Base-by-base conservation (phyloP, 23 red algal genomes). In the Agarophyton chilense region DNA sequence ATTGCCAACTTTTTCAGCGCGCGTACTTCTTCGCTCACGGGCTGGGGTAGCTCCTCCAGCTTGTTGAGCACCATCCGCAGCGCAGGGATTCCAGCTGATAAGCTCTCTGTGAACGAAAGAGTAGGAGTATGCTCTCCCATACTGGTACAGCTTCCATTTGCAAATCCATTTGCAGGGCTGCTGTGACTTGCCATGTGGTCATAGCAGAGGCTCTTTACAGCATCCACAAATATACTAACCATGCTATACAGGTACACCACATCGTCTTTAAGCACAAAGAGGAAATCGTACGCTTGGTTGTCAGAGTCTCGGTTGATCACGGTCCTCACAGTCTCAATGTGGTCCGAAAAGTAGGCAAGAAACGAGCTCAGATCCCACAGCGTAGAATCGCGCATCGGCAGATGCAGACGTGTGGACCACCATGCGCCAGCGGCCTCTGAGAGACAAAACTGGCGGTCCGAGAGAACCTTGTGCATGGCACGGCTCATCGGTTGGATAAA, bases 401-500 rank as follows among this genome's bases (percentile, higher is more conserved):
- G 68, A 18, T 25, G 47, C 12, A 87, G 46, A 35, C 74, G 61
- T 0, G 45, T 62, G 13, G 65, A 50, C 39, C 82, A 64, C 9
- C 26, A 4, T 11, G 14, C n/a, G n/a, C n/a, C 8, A 1, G 39
- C 61, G 9, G 31, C 49, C 82, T 87, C 82, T 32, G 65, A 46
- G 10, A 72, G 40, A 24, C 61, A 32, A 44, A 72, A 87, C 25
- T 39, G 41, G 14, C 36, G 32, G 29, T 87, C 82, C 18, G 45
- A 34, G 29, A 68, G 47, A 28, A 62, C 82, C 52, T 60, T 72
- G 43, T 22, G 60, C 35, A 87, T 72, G 10, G 54, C 82, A 25
- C 68, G 46, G 34, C 68, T 87, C 82, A 87, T 87, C 21, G 64
- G 65, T n/a, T 26, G 49, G 14, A 87, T 71, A n/a, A 72, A 87